These are phyloP conservation scores for Pelagomonas calceolata DNA, from an alignment of 108 stramenopile genomes.

Conservation along the genomic window DNA sequence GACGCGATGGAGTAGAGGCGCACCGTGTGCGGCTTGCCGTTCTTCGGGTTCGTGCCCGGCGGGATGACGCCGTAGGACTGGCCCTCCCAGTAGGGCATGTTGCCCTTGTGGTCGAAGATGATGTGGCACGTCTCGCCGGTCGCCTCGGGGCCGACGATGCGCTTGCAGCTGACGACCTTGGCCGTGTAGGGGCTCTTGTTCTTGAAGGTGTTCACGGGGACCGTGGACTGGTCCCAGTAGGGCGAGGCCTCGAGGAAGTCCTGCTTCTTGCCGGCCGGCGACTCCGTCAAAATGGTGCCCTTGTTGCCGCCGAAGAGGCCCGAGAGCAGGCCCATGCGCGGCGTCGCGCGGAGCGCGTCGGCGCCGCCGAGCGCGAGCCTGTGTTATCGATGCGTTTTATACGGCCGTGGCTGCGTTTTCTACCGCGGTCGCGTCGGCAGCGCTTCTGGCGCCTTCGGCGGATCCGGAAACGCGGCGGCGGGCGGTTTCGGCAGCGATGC, in stretches of 20 bases:
- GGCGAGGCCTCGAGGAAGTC: slow-evolving; percentile 92
- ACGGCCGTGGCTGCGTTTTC: no score
- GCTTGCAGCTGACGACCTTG: slow-evolving; percentile 90
- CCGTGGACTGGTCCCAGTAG: slow-evolving; percentile 77
- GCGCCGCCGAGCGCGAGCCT: no score
- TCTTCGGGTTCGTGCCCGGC: slow-evolving; percentile 74
- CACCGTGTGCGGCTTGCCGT: slow-evolving; percentile 88
- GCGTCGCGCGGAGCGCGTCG: no score
- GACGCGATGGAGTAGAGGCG: slow-evolving; percentile 96
- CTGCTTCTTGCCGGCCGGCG: slow-evolving; percentile 43
- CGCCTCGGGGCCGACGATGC: slow-evolving; percentile 91
- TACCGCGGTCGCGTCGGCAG: no score
- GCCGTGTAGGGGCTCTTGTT: slow-evolving; percentile 91
- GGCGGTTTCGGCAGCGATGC: no score
- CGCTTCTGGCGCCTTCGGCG: no score
- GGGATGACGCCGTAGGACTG: slow-evolving; percentile 96
- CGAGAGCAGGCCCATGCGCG: no score
- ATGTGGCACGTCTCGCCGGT: slow-evolving; percentile 95
- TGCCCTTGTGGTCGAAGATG: slow-evolving; percentile 92
- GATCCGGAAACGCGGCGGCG: no score
- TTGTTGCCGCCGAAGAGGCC: no score
- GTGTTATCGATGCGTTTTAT: no score
- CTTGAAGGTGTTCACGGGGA: slow-evolving; percentile 87
- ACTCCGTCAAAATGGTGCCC: not conserved
- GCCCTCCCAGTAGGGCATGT: slow-evolving; percentile 97